Base-by-base conservation (phyloP, 495 filamentous ascomycete species). In the Hyphodiscus hymeniophilus region DNA sequence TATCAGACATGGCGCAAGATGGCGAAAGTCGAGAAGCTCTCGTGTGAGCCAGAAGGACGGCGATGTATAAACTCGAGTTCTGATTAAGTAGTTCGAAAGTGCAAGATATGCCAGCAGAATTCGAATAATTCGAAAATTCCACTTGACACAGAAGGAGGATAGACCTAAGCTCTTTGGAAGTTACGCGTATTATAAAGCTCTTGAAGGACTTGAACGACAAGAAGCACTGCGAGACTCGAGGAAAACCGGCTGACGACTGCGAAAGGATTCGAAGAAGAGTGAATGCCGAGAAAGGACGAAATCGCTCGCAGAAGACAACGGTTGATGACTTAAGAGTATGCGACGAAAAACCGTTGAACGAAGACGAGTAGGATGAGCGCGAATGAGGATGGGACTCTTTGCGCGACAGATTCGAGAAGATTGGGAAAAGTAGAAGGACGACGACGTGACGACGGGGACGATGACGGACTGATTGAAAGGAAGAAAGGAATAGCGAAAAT, bases 1-100 rank as follows among this genome's bases (percentile, higher is more conserved):
- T 79, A 56, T 88, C 84, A 64, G 82, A 76, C 84, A 88, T 88
- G 64, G 59, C 55, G 42, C 47, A 48, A 45, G 38, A 33, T 16
- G 24, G 33, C 24, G 31, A 33, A 50, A 48, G 44, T 51, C 17
- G 46, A 43, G 34, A 38, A 48, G 47, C 16, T 54, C 30, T 28
- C 21, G 42, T 35, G 6, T 18, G 18, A 11, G 44, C 31, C 38
- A 48, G 43, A 51, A 39, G 34, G 36, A 52, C 12, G 33, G 32
- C 22, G 41, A 43, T 26, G 36, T 23, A 33, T 24, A 47, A 47
- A 51, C 31, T 26, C 44, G 45, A 43, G 23, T 20, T 23, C 16
- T 38, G 23, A 52, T 16, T 13, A 46, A 38, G 11, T 45, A 48
- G 20, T 22, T 21, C 36, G 47, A 47, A 17, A 41, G 32, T 31